Evolutionary conservation across 257 asterid genomes (phyloP), one percentile per base, ranked within the genome.

Genomic region (Solanum pinnatisectum): DNA sequence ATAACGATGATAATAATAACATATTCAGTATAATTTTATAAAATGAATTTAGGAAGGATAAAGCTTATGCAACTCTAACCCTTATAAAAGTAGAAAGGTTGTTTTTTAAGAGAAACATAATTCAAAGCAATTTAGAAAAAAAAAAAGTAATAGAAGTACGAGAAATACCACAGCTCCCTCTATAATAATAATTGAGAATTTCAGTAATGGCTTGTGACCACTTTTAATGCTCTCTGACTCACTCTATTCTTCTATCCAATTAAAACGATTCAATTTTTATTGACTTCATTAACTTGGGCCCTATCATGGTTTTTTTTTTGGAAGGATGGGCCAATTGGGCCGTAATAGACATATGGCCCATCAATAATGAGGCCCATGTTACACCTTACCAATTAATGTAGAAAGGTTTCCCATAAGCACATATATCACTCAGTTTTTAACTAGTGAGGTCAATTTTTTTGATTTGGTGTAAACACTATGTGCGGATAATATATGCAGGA

Each of bases 151-250:
- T 2, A 56, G 2, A 52, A 52, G 10, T 6, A 56, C 4, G n/a
- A 56, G 65, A 56, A 56, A 56, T 52, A 56, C n/a, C n/a, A 56
- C 10, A 56, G 4, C 91, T 89, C 32, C 42, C 20, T 81, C 6
- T 71, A 16, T 84, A 84, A 84, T 84, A 84, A 84, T 59, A 22
- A 84, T 84, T n/a, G 30, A 60, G 36, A 20, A 81, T 81, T 52
- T 52, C 52, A 33, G 10, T 36, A 87, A 65, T 44, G 49, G 20
- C 84, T 89, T 49, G 83, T 59, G 46, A 27, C 32, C 78, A 88
- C 86, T 60, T 72, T 72, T 60, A 32, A 84, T 87, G 85, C 70
- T 52, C 46, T 49, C 86, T 60, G 83, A 86, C 83, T 86, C 83
- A 32, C 83, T 46, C 20, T 71, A n/a, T 56, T 68, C 46, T 44